Percentiles rank a stretch among this genome's conserved stretches.
phyloP scores from a whole-genome alignment of 345 rosid genomes.

The Eucalyptus curtisii region DNA sequence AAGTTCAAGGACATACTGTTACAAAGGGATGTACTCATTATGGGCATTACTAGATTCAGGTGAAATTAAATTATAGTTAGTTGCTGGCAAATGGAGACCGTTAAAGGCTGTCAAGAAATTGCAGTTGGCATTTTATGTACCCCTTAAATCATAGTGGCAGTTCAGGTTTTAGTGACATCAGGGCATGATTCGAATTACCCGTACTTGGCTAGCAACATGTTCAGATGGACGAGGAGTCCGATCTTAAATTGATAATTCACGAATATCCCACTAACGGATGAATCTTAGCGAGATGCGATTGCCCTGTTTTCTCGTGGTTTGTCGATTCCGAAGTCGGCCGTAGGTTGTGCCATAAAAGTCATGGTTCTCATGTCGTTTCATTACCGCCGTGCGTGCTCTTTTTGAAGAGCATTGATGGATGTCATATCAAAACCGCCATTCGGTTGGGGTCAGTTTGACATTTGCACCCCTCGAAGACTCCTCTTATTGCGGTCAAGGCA shows the following conservation, averaged over 20 bases:
- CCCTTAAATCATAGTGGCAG: neutral
- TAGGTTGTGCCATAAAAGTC: neutral
- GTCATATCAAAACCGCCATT: neutral
- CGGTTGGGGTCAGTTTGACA: neutral
- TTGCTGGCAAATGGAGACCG: neutral
- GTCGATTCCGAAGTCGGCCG: neutral
- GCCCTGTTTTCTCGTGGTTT: neutral
- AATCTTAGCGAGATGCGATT: neutral
- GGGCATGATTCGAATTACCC: neutral
- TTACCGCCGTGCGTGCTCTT: neutral
- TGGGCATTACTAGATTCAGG: neutral
- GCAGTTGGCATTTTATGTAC: neutral
- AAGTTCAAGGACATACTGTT: neutral
- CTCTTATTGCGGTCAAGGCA: neutral
- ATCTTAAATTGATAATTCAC: neutral
- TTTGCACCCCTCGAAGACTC: neutral
- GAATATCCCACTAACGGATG: neutral
- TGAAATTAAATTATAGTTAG: neutral
- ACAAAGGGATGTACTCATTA: neutral
- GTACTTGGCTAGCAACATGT: neutral
- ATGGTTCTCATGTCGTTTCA: neutral
- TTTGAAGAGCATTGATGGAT: neutral
- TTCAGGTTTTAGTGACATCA: neutral
- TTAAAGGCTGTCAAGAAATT: neutral
- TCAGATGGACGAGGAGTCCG: neutral